phyloP scores from a whole-genome alignment of 352 stramenopile genomes.

The Pythium brassicae region DNA sequence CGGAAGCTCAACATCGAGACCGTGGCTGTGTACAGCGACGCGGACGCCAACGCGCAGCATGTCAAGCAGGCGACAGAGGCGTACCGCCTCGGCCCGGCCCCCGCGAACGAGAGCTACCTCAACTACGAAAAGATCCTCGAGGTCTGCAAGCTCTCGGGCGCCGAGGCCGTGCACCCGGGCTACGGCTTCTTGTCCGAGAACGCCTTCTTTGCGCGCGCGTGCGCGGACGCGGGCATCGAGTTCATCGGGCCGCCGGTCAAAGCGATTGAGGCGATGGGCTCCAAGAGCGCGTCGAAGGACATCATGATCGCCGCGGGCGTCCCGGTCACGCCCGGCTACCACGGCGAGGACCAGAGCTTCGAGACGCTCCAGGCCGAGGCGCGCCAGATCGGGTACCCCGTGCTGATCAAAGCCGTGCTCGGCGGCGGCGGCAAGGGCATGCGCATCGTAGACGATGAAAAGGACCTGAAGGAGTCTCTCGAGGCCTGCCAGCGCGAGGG shows the following conservation, averaged over 20 bases:
- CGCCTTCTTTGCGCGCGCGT: conserved; percentile 64
- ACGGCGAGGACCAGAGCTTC: conserved; percentile 85
- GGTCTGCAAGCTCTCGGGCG: conserved; percentile 50
- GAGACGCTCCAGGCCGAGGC: conserved; percentile 74
- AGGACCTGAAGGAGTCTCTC: conserved; percentile 76
- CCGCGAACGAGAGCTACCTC: conserved; percentile 74
- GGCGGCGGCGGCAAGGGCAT: conserved; percentile 92
- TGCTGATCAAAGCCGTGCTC: conserved; percentile 91
- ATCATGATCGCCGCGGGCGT: conserved; percentile 89
- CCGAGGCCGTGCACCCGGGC: conserved; percentile 85
- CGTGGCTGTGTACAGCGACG: conserved; percentile 89
- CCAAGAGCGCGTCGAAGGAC: conserved; percentile 90
- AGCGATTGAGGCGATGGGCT: conserved; percentile 90
- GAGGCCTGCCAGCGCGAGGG: conserved; percentile 87
- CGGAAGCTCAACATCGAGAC: conserved; percentile 88
- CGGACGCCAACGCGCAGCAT: conserved; percentile 74
- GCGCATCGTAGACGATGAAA: conserved; percentile 82
- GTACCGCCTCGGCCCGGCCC: conserved; percentile 60
- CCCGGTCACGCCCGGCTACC: conserved; percentile 87
- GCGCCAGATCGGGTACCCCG: conserved; percentile 86
- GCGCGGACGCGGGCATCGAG: conserved; percentile 66
- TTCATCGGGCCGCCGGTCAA: conserved; percentile 88
- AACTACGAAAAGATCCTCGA: conserved; percentile 76
- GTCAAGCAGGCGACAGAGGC: conserved; percentile 74
- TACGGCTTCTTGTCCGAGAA: conserved; percentile 93